These are phyloP conservation scores for Clitocybe nebularis DNA, from an alignment of 1,284 basidiomycete genomes.

Conservation along the genomic window DNA sequence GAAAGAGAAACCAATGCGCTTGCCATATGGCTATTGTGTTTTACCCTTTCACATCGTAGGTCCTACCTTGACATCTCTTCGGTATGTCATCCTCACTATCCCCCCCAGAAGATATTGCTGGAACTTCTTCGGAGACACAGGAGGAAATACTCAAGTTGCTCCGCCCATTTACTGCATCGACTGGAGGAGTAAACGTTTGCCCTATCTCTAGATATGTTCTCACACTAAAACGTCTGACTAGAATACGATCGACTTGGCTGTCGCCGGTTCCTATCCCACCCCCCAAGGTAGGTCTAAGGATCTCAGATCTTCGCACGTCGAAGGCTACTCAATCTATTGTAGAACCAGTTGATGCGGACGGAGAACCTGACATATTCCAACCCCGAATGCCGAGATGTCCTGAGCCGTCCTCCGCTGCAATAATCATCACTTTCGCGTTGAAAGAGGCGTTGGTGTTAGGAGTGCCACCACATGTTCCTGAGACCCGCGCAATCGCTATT, in stretches of 20 bases:
- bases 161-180: constrained; percentile 30
- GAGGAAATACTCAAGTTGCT: constrained; percentile 33
- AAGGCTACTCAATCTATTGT: too few relatives aligned
- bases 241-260: neutral
- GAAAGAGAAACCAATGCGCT: constrained; percentile 21
- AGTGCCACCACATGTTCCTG: constrained; percentile 46
- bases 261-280: neutral
- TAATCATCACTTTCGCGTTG: constrained; percentile 47
- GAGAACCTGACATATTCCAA: neutral
- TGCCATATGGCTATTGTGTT: constrained; percentile 36
- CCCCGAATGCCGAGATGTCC: constrained; percentile 23
- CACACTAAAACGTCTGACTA: constrained; percentile 8
- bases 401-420: constrained; percentile 37
- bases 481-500: constrained; percentile 38
- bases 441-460: constrained; percentile 39
- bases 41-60: constrained; percentile 32
- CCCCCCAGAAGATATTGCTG: constrained; percentile 31
- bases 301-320: constrained; percentile 3
- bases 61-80: constrained; percentile 2
- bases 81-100: constrained; percentile 9
- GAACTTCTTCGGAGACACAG: constrained; percentile 27
- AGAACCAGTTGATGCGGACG: too few relatives aligned
- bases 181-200: constrained; percentile 20
- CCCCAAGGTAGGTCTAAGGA: neutral
- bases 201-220: constrained; percentile 11